phyloP scores from a whole-genome alignment of 2,329 filamentous ascomycete species.

The Albifimbria verrucaria region DNA sequence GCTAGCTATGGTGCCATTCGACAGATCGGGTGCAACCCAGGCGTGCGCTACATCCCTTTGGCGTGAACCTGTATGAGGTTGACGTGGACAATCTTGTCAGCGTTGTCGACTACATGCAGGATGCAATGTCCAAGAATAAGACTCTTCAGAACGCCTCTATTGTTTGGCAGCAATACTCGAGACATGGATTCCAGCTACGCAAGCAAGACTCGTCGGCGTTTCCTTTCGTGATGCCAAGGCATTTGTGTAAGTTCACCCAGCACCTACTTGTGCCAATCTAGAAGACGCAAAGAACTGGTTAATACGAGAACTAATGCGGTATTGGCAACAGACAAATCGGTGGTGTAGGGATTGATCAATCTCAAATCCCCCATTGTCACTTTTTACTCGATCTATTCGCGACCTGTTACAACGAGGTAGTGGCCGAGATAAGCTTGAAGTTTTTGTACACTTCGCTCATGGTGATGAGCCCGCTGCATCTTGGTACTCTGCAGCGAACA shows the following conservation, averaged over 20 bases:
- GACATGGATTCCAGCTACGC: neutral
- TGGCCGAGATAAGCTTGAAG: neutral
- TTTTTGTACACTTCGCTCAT: neutral
- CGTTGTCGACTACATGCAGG: slow-evolving; percentile 1
- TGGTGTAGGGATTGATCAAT: neutral
- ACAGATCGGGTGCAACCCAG: neutral
- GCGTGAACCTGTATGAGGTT: neutral
- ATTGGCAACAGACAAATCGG: neutral
- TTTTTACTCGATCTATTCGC: neutral
- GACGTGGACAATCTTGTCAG: neutral
- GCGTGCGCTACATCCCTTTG: neutral
- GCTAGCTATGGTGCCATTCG: neutral
- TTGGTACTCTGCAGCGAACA: neutral
- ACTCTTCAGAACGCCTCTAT: neutral
- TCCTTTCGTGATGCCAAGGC: neutral
- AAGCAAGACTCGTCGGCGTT: neutral
- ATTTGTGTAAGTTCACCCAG: neutral
- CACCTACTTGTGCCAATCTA: too few species aligned
- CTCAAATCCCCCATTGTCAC: neutral
- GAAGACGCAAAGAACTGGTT: neutral
- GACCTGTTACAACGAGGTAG: neutral
- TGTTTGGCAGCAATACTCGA: neutral
- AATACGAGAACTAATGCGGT: neutral
- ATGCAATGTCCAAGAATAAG: neutral
- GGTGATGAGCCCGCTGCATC: neutral